Evolutionary conservation across 1,139 yeast genomes (phyloP).

Genomic region (Kurtzmaniella quercitrusa): DNA sequence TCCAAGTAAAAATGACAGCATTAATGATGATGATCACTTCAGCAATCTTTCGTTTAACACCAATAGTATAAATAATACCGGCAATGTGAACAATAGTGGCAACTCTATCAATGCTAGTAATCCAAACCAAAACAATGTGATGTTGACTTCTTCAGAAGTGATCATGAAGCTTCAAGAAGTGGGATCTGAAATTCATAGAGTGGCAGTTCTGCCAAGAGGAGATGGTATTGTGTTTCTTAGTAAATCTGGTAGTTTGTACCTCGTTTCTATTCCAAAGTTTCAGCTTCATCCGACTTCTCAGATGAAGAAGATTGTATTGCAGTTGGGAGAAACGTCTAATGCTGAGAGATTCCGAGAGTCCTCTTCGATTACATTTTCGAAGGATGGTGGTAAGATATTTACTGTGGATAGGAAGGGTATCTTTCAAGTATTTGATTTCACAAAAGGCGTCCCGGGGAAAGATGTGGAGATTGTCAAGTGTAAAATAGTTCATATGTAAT

Average conservation of each 20-base stretch:
- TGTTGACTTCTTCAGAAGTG: slow-evolving; percentile 29
- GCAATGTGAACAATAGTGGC: slow-evolving; percentile 12
- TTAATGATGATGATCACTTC: slow-evolving; percentile 15
- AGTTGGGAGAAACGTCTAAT: slow-evolving; percentile 73
- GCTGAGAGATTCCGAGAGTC: slow-evolving; percentile 67
- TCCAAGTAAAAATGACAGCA: slow-evolving; percentile 13
- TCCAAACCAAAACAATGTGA: slow-evolving; percentile 13
- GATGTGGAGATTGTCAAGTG: slow-evolving; percentile 78
- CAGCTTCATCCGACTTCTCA: slow-evolving; percentile 26
- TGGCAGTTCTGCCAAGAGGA: slow-evolving; percentile 78
- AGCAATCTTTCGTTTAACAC: slow-evolving; percentile 1
- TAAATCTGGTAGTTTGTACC: slow-evolving; percentile 68
- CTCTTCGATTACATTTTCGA: slow-evolving; percentile 70
- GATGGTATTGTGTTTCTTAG: slow-evolving; percentile 81
- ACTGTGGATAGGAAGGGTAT: slow-evolving; percentile 78
- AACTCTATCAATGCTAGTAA: slow-evolving; percentile 9
- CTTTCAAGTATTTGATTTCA: slow-evolving; percentile 76
- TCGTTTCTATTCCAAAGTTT: slow-evolving; percentile 61
- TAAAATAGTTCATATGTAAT: slow-evolving; percentile 42
- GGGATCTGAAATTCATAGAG: slow-evolving; percentile 73
- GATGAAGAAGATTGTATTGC: slow-evolving; percentile 51
- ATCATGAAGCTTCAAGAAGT: slow-evolving; percentile 62
- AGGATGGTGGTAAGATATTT: slow-evolving; percentile 76
- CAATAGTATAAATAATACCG: slow-evolving; percentile 9
- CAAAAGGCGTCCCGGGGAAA: slow-evolving; percentile 74